phyloP scores from a whole-genome alignment of 805 yeast genomes.

The Zygosaccharomyces bailii region DNA sequence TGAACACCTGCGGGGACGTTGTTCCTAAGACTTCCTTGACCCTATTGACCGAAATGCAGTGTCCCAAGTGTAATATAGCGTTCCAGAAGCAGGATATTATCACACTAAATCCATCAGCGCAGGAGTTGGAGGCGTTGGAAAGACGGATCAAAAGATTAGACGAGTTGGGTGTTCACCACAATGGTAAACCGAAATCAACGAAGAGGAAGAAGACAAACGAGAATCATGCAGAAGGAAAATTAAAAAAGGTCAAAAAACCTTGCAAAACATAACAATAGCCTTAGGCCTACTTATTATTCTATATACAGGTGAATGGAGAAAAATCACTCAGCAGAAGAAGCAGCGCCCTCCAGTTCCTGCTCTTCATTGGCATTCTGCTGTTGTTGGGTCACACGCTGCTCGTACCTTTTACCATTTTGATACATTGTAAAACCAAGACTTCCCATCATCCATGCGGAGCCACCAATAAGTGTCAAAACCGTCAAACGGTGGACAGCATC shows the following conservation, averaged over 20 bases:
- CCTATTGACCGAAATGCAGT: slow-evolving; percentile 23
- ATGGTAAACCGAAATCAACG: slow-evolving; percentile 33
- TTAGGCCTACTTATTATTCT: not conserved
- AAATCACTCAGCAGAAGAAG: slow-evolving; percentile 18
- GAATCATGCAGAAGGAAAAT: not conserved
- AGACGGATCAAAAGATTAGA: slow-evolving; percentile 27
- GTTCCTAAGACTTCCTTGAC: slow-evolving; percentile 37
- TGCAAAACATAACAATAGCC: slow-evolving; percentile 1
- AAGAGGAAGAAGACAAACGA: slow-evolving; percentile 16
- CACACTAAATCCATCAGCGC: slow-evolving; percentile 34
- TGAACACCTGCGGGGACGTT: slow-evolving; percentile 46
- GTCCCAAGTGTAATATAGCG: slow-evolving; percentile 43
- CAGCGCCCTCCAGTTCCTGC: slow-evolving; percentile 20
- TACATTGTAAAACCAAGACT: slow-evolving; percentile 52
- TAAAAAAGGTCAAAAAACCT: slow-evolving; percentile 4
- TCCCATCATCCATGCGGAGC: slow-evolving; percentile 47
- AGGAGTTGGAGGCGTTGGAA: slow-evolving; percentile 18
- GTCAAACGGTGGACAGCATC: slow-evolving; percentile 72
- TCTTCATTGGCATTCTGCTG: slow-evolving; percentile 15
- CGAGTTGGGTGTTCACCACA: slow-evolving; percentile 35
- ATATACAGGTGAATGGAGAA: slow-evolving; percentile 1
- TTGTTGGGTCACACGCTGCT: slow-evolving; percentile 40
- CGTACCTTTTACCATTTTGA: slow-evolving; percentile 50
- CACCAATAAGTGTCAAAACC: slow-evolving; percentile 63
- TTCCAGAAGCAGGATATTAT: slow-evolving; percentile 35